Base-by-base conservation (phyloP, 2,329 filamentous ascomycete species). In the Penicillium sp. region DNA sequence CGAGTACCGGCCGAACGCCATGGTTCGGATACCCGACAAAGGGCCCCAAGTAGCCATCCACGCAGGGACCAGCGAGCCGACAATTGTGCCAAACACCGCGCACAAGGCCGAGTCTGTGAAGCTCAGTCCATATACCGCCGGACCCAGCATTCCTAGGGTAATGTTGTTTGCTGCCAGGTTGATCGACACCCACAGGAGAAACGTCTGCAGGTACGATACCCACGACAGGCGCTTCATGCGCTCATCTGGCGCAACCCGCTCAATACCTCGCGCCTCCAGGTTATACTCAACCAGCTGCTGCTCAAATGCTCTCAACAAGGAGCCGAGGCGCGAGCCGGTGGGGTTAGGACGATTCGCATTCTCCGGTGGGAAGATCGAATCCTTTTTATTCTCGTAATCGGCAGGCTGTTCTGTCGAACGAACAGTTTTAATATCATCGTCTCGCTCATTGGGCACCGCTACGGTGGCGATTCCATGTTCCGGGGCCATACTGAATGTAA, bases 111-210 rank as follows among this genome's bases (percentile, higher is more conserved):
- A 80, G 67, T 89, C 86, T 14, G 79, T 65, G 65, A 88, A 88
- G 22, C 84, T 82, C 6, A 89, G 76, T 4, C 79, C 80, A 71
- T 84, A 89, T 1, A 87, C 80, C 2, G 82, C 80, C 1, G 85
- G 84, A 0, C 86, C 86, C 19, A 88, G 79, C 81, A 87, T 86
- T 0, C 85, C 86, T n/a, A 88, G 77, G 0, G 85, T 87, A 48
- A 88, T 82, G 65, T 88, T 88, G 73, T 88, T 87, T 28, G 86
- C 83, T 2, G 84, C 84, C 10, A 88, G 76, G 67, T 89, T 88
- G 71, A 87, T 82, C 10, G 83, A 85, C 62, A 87, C 81, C 86
- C 86, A 89, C 52, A 89, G 74, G 51, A 86, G 72, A 19, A 81
- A 81, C 25, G 84, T 81, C 70, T 87, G 84, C 40, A 82, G 74